A percentile compares a stretch with the other conserved stretches of the same genome.
These are phyloP conservation scores for Solanum paucissectum DNA, from an alignment of 257 asterid species.

Conservation along the genomic window DNA sequence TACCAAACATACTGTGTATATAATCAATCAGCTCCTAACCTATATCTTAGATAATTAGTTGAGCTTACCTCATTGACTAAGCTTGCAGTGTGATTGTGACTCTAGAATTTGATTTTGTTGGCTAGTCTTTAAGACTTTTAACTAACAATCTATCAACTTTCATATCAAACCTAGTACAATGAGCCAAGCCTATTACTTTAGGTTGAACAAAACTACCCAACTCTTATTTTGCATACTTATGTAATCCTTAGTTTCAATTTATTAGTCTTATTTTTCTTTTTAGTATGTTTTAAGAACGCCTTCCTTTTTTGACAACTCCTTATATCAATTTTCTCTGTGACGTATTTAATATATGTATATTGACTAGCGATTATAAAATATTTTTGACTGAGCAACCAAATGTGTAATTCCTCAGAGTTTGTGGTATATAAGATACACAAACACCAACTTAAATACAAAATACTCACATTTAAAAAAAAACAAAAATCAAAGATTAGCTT, in stretches of 20 bases:
- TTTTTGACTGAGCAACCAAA: too few relatives aligned
- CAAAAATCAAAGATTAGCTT: background rate
- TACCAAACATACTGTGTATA: background rate
- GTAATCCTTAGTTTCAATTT: background rate
- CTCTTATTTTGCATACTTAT: background rate
- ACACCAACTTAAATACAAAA: background rate
- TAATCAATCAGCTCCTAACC: background rate
- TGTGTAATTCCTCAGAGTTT: background rate
- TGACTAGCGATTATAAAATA: too few relatives aligned
- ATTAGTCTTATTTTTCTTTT: too few relatives aligned
- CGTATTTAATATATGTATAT: background rate
- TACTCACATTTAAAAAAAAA: too few relatives aligned
- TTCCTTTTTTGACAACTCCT: background rate
- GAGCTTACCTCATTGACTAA: background rate
- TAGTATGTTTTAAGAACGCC: too few relatives aligned
- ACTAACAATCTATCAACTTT: background rate
- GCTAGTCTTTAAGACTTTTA: background rate
- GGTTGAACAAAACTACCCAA: background rate
- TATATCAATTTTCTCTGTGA: background rate
- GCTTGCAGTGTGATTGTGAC: background rate
- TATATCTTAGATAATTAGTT: background rate
- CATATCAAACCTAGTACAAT: background rate
- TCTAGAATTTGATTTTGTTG: background rate
- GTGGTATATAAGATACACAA: background rate
- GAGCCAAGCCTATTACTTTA: background rate